Evolutionary conservation across 2,329 filamentous ascomycete species (phyloP), one percentile per base, ranked within the genome.

Genomic region (Sphaerulina populicola): DNA sequence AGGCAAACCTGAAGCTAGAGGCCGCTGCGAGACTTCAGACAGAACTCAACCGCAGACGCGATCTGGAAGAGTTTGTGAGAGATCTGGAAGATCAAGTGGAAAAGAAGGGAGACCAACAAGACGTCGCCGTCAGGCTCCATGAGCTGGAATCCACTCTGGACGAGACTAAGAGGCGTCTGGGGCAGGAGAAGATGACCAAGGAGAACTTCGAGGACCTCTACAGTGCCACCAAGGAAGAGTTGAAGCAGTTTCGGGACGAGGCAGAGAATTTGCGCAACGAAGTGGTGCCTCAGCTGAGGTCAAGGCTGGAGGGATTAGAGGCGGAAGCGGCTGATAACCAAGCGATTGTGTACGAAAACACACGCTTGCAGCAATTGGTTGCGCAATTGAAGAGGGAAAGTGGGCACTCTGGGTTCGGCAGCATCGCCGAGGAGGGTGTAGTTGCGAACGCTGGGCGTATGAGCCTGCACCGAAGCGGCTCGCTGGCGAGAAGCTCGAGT

Each of bases 181-280:
- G 80, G 0, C 89, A 97, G 64, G 93, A 98, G 71, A 80, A 86
- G 50, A 80, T 87, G 66, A 82, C 86, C 61, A 96, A 94, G 68
- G 83, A 88, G 64, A 96, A 94, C 67, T 94, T 97, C 62, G 89
- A 97, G 70, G 90, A 96, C 66, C 77, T 98, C 39, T 76, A 97
- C 40, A 81, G 83, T 6, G 91, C 87, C 4, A 82, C 97, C 60
- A 85, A 86, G 60, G 79, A 82, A 21, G 89, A 98, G 66, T 75
- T 97, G 11, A 80, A 90, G 62, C 85, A 82, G 59, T 81, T 89
- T 47, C 80, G 86, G 54, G 90, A 93, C 60, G 90, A 98, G 70
- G 82, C 89, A 47, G 93, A 98, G 68, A 91, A 94, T 61, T 78
- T 97, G 12, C 83, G 88, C 27, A 90, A 97, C 57, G 88, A 94